Evolutionary conservation across 768 basidiomycete genomes (phyloP).

Genomic region (Amanita polypyramis): DNA sequence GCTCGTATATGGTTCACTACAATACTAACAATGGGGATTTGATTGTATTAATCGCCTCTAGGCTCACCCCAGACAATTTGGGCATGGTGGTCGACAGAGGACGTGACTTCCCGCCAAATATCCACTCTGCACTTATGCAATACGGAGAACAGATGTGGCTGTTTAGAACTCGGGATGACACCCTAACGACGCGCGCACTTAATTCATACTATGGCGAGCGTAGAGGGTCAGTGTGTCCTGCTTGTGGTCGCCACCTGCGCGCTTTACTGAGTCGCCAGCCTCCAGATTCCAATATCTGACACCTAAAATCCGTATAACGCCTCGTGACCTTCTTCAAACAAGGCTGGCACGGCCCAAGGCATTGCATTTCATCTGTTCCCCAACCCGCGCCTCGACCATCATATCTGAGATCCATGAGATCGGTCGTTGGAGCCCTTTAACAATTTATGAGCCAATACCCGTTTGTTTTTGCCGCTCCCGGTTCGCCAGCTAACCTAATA

Average conservation of each 20-base stretch:
- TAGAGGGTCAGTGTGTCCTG: conserved; percentile 39
- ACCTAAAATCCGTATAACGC: conserved; percentile 58
- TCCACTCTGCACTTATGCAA: conserved; percentile 41
- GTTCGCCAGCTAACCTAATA: conserved; percentile 20
- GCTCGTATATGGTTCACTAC: conserved; percentile 63
- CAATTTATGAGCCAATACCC: conserved; percentile 83
- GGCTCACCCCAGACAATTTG: conserved; percentile 53
- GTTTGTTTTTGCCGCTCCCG: conserved; percentile 30
- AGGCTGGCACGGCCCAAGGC: conserved; percentile 26
- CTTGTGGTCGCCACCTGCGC: not conserved
- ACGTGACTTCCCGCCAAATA: conserved; percentile 53
- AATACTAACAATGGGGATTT: not conserved
- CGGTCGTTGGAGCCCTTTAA: conserved; percentile 50
- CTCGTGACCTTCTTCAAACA: conserved; percentile 52
- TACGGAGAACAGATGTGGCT: conserved; percentile 75
- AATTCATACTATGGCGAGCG: conserved; percentile 68
- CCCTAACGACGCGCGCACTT: conserved; percentile 58
- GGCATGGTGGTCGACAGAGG: conserved; percentile 86
- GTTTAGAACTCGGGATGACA: conserved; percentile 47
- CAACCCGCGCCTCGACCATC: conserved; percentile 55
- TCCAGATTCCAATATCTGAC: conserved; percentile 78
- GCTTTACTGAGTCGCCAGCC: conserved; percentile 1
- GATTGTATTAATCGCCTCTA: conserved; percentile 15
- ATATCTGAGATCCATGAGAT: conserved; percentile 48
- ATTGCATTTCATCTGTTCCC: conserved; percentile 84